Base-by-base conservation (phyloP, 2,329 filamentous ascomycete genomes). In the Camillea tinctor region DNA sequence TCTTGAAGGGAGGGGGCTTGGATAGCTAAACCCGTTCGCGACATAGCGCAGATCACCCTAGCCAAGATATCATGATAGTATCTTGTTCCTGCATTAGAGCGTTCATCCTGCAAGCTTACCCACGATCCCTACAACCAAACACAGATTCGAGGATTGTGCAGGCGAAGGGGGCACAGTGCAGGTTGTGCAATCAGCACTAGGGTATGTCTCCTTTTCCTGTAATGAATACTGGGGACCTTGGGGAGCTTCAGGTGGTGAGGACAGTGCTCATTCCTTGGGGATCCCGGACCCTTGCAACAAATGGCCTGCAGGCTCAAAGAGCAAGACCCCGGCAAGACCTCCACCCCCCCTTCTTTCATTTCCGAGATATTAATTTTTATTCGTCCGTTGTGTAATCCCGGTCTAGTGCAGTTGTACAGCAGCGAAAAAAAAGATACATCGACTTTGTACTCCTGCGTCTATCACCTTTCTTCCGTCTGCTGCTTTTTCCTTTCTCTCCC, bases 331-430 rank as follows among this genome's bases (percentile, higher is more conserved):
- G 53, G 52, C 22, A 58, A 24, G 57, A 59, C 55, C 68, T 63
- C 70, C 70, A 71, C 70, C 62, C 65, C 69, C 70, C 71, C 68
- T 72, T 70, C 69, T 58, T 64, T 73, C 69, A 72, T 72, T 73
- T 73, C 71, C 68, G 66, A 66, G 61, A 68, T 68, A 69, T 69
- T 65, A 64, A 57, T 60, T 69, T 56, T 71, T 61, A 73, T 73
- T 73, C 70, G 71, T 66, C 62, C 58, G 63, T 65, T 70, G 62
- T 62, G 56, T 67, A 56, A 63, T 53, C 66, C 65, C 55, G 56
- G 67, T 44, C 36, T 11, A 30, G 36, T 44, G 13, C 59, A 50
- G n/a, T n/a, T n/a, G n/a, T n/a, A n/a, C n/a, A n/a, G n/a, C n/a
- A n/a, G n/a, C n/a, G n/a, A n/a, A n/a, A 22, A 48, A 52, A 24